phyloP scores from a whole-genome alignment of 371 early-diverging fungal species.

The Furculomyces boomerangus region DNA sequence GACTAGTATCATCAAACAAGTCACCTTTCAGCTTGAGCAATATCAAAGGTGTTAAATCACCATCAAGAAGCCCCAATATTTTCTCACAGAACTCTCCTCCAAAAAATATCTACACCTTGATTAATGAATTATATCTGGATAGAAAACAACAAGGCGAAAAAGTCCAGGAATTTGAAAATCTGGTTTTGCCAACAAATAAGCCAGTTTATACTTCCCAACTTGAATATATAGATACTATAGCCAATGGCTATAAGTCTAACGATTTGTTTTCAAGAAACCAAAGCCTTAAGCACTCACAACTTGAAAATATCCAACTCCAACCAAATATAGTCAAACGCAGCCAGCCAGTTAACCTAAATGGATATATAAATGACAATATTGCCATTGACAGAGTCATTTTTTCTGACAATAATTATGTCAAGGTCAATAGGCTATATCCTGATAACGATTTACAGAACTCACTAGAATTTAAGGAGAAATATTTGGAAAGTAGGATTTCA shows the following conservation, averaged over 20 bases:
- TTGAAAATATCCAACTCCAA: background rate
- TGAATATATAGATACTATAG: background rate
- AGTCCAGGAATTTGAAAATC: background rate
- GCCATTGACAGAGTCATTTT: background rate
- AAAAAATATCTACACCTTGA: background rate
- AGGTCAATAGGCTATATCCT: background rate
- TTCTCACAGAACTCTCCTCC: background rate
- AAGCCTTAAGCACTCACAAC: background rate
- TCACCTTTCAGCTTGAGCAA: background rate
- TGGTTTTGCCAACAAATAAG: background rate
- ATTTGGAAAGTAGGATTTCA: background rate
- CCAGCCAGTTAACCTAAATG: background rate
- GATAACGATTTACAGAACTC: background rate
- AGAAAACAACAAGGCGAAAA: background rate
- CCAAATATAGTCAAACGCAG: background rate
- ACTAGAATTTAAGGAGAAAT: background rate
- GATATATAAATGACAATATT: too few relatives aligned
- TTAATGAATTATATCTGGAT: background rate
- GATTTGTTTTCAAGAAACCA: background rate
- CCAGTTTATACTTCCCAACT: background rate
- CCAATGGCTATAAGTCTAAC: background rate
- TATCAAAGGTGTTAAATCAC: background rate
- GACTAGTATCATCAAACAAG: background rate
- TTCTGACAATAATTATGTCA: background rate
- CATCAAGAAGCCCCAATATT: background rate